phyloP scores from a whole-genome alignment of 495 filamentous ascomycete species.

The Penicillium lagena region DNA sequence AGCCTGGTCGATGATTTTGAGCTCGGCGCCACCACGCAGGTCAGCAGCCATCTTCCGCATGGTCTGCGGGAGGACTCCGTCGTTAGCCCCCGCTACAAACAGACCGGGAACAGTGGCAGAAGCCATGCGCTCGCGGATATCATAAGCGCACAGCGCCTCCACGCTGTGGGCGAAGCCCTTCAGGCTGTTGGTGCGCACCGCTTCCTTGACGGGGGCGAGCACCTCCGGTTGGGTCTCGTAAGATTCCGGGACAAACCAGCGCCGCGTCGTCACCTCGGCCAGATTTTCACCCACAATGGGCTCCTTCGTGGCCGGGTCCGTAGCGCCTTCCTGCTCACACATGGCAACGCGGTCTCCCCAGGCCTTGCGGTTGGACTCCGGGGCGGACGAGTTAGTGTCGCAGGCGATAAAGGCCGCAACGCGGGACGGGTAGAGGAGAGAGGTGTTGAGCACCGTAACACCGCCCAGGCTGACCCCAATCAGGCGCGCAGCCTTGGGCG shows the following conservation, averaged over 20 bases:
- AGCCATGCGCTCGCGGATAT: constrained; percentile 60
- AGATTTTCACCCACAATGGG: constrained; percentile 50
- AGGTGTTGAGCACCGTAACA: constrained; percentile 63
- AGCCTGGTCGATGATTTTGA: constrained; percentile 55
- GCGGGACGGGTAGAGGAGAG: constrained; percentile 55
- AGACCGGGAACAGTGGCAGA: constrained; percentile 50
- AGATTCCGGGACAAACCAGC: constrained; percentile 66
- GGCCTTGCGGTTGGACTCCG: constrained; percentile 62
- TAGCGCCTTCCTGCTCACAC: constrained; percentile 51
- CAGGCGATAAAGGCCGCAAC: constrained; percentile 61
- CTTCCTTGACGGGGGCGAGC: constrained; percentile 46
- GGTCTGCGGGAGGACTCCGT: constrained; percentile 68
- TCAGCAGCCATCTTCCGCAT: constrained; percentile 65
- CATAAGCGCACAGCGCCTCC: constrained; percentile 69
- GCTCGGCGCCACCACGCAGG: constrained; percentile 47
- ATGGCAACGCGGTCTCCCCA: constrained; percentile 71
- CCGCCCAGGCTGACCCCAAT: constrained; percentile 76
- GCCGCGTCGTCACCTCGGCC: constrained; percentile 58
- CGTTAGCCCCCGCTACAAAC: constrained; percentile 63
- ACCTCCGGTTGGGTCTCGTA: constrained; percentile 48
- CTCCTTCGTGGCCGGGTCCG: constrained; percentile 37
- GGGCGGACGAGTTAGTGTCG: constrained; percentile 66
- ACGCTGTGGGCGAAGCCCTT: constrained; percentile 64
- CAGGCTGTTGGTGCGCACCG: constrained; percentile 58
- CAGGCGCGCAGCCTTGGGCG: constrained; percentile 48